A percentile compares a stretch with the other conserved stretches of the same genome.
phyloP scores from a whole-genome alignment of 2,329 filamentous ascomycete genomes.

The Orbilia brochopaga region DNA sequence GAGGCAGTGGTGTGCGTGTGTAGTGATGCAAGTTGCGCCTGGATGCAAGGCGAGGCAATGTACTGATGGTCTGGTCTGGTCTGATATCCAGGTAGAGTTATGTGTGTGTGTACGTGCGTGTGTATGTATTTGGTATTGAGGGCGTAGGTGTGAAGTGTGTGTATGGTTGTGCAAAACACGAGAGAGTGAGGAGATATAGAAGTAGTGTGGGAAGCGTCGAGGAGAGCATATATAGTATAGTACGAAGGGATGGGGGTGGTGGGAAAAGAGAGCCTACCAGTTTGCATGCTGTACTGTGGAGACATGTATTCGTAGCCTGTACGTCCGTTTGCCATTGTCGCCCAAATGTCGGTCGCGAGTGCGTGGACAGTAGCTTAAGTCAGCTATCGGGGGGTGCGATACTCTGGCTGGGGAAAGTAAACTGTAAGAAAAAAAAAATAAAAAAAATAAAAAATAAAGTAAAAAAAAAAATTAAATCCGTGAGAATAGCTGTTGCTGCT shows the following conservation, averaged over 20 bases:
- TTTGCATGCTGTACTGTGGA: slow-evolving; percentile 51
- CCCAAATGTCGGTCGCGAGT: slow-evolving; percentile 48
- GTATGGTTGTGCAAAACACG: slow-evolving; percentile 22
- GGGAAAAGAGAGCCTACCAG: slow-evolving; percentile 45
- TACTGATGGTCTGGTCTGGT: not conserved
- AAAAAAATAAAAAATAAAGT: not conserved
- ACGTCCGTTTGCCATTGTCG: slow-evolving; percentile 50
- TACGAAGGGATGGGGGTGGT: slow-evolving; percentile 21
- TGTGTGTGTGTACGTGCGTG: slow-evolving; percentile 10
- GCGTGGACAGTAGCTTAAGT: slow-evolving; percentile 35
- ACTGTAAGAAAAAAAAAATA: slow-evolving; percentile 30
- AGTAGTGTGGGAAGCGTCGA: slow-evolving; percentile 31
- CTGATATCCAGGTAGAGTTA: not conserved
- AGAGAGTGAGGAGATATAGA: slow-evolving; percentile 29
- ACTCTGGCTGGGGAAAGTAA: slow-evolving; percentile 49
- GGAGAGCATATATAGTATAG: not conserved
- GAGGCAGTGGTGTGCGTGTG: not conserved
- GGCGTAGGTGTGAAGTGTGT: slow-evolving; percentile 11
- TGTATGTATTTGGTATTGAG: slow-evolving; percentile 20
- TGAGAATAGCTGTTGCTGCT: too few relatives aligned
- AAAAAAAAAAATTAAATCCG: not conserved
- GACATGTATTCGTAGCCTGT: slow-evolving; percentile 51
- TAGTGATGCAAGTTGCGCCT: not conserved
- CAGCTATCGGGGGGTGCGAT: slow-evolving; percentile 42
- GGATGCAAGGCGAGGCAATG: not conserved